Base-by-base conservation (phyloP, 345 rosid genomes). In the Corchorus olitorius region DNA sequence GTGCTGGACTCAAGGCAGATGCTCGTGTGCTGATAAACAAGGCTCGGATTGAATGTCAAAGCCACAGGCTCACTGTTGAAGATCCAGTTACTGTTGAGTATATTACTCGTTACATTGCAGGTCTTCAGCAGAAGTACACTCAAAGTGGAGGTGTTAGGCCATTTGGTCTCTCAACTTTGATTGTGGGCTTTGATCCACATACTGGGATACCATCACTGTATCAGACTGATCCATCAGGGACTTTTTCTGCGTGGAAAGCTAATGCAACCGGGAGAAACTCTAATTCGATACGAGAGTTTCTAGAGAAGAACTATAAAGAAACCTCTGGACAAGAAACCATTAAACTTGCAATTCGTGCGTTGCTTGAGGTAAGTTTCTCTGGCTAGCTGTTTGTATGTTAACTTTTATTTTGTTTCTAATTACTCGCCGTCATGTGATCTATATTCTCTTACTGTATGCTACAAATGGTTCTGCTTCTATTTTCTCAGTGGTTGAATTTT, bases 231-330 rank as follows among this genome's bases (percentile, higher is more conserved):
- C 96, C 96, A 3, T 91, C 96, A 0, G 96, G 96, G 17, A 84
- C 96, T 1, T 91, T 91, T 77, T 91, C 92, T 4, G 96, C 93
- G 6, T 89, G 96, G 96, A 91, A 91, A 80, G 96, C 93, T 48
- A 91, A 89, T 81, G 91, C 93, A 10, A 91, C 93, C 8, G 96
- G 96, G 22, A 85, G 96, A 69, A 91, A 89, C 82, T 89, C 96
- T 3, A 91, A 91, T 65, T 91, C 96, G 0, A 87, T 91, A 35
- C 49, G 92, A 46, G 96, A 89, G 84, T 91, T 89, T 53, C 77
- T 91, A 56, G 96, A 91, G 86, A 91, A 89, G 77, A 91, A 91
- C 66, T 91, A 86, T 60, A 88, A 87, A 75, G 96, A 89, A 78
- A 91, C 93, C 66, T 83, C 93, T 46, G 96, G 93, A 17, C 89